These are phyloP conservation scores for Chytridium lagenaria DNA, from an alignment of 371 early-diverging fungal species.

Conservation along the genomic window DNA sequence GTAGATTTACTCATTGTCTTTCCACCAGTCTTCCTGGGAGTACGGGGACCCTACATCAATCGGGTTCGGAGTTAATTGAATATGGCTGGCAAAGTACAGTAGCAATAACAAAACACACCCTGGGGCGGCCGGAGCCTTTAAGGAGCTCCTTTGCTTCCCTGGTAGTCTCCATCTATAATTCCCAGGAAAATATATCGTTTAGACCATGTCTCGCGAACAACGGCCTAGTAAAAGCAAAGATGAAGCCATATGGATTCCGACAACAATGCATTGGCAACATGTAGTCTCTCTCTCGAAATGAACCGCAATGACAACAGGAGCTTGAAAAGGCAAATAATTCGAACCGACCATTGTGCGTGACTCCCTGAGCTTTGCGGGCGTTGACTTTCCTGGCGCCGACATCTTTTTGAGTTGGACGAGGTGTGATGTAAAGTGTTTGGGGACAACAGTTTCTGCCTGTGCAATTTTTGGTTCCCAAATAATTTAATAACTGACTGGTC, in stretches of 20 bases:
- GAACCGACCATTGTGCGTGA: background rate
- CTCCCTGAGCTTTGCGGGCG: background rate
- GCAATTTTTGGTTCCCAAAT: too few relatives aligned
- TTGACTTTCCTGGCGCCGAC: background rate
- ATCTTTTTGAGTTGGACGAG: background rate
- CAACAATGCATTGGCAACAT: too few relatives aligned
- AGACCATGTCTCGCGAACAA: too few relatives aligned
- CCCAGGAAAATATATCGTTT: background rate
- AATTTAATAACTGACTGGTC: too few relatives aligned
- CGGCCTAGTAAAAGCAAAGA: too few relatives aligned
- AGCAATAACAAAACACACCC: background rate
- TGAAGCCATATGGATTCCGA: background rate
- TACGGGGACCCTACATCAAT: conserved; percentile 6
- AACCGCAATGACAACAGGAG: too few relatives aligned
- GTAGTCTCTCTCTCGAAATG: too few relatives aligned
- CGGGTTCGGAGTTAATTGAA: too few relatives aligned
- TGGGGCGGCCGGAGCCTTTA: background rate
- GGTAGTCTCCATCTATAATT: conserved; percentile 3
- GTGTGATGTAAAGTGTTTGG: background rate
- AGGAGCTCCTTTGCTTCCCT: conserved; percentile 1
- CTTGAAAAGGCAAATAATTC: too few relatives aligned
- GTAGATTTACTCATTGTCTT: background rate
- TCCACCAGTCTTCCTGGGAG: conserved; percentile 1
- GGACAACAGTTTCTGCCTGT: too few relatives aligned
- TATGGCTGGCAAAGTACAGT: background rate